Evolutionary conservation across 108 stramenopile species (phyloP).

Genomic region (Cylindrotheca fusiformis): DNA sequence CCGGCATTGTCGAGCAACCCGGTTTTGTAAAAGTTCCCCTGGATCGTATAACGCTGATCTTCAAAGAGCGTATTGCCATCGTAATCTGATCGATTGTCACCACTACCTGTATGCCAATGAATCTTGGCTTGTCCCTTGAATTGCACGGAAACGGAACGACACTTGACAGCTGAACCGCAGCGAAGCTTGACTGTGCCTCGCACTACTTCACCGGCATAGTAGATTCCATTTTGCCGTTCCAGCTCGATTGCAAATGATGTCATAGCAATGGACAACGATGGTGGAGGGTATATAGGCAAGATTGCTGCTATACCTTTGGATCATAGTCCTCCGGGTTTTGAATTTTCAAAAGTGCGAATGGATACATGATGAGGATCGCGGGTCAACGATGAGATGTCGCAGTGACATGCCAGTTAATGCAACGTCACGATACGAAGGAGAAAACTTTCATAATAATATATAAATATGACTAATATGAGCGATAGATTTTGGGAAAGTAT

Average conservation of each 20-base stretch:
- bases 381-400: no score
- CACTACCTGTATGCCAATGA: constrained; percentile 30
- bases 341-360: no score
- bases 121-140: constrained; percentile 6
- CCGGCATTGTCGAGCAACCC: constrained; percentile 25
- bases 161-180: background rate
- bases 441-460: no score
- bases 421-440: no score
- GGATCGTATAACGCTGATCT: constrained; percentile 11
- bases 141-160: constrained; percentile 1
- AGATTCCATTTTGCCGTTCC: constrained; percentile 15
- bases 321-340: no score
- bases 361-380: no score
- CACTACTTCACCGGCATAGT: constrained; percentile 21
- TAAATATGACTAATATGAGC: no score
- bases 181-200: constrained; percentile 9
- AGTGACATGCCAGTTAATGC: no score
- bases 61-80: constrained; percentile 18
- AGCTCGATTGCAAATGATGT: constrained; percentile 1
- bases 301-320: no score
- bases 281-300: no score
- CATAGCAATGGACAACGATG: no score
- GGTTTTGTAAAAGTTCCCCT: constrained; percentile 26
- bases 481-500: no score
- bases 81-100: constrained; percentile 27